Conservation (phyloP, 176 grass and related monocot species). For the Carex cristatella region DNA sequence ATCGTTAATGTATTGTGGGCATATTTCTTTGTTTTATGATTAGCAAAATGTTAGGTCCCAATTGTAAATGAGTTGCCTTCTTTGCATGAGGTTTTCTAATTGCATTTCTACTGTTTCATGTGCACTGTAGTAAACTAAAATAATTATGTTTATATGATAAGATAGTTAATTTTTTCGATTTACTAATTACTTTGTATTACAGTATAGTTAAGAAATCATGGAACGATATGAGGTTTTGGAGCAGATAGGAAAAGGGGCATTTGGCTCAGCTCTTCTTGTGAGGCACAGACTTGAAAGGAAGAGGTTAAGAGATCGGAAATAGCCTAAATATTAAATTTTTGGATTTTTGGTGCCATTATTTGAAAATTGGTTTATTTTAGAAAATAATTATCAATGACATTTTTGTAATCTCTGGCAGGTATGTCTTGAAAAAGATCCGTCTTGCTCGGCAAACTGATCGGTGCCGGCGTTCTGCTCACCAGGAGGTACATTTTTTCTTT, state of each 20-base stretch:
- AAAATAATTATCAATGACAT: neutral
- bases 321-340: neutral
- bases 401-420: slow-evolving; percentile 35
- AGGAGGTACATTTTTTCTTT: slow-evolving; percentile 45
- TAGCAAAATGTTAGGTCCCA: neutral
- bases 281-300: slow-evolving; percentile 82
- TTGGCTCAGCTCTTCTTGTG: slow-evolving; percentile 84
- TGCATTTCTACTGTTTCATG: neutral
- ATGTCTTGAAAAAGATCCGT: slow-evolving; percentile 93
- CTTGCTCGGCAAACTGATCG: slow-evolving; percentile 77
- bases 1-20: neutral
- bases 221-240: slow-evolving; percentile 91
- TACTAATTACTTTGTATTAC: neutral
- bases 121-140: neutral
- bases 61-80: neutral
- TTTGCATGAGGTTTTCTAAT: neutral
- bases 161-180: neutral
- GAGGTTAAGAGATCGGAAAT: slow-evolving; percentile 39
- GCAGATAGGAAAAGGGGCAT: slow-evolving; percentile 94
- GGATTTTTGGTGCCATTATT: neutral
- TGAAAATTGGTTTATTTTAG: slow-evolving; percentile 12
- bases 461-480: slow-evolving; percentile 75
- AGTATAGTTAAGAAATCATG: slow-evolving; percentile 39
- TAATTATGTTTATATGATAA: neutral
- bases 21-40: neutral